Base-by-base conservation (phyloP, 1,139 yeast species). In the Geotrichum candidum region DNA sequence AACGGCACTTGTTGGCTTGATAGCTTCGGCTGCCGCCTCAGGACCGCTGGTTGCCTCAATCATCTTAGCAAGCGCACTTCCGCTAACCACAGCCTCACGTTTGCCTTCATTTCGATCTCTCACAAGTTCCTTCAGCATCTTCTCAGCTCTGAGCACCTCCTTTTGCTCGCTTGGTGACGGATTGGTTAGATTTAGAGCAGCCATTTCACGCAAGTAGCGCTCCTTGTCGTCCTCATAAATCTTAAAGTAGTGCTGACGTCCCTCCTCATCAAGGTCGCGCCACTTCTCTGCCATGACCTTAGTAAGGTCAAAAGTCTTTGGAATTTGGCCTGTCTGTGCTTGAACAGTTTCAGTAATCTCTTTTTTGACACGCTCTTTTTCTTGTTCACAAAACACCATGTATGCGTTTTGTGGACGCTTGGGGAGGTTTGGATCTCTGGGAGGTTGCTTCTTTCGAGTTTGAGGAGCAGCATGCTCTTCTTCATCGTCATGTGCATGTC, bases 371-470 rank as follows among this genome's bases (percentile, higher is more conserved):
- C 83, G 79, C 59, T 89, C 96, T 73, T 90, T 88, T 71, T 90
- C 95, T 76, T 84, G 77, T 64, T 91, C 97, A 75, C 97, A 90
- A 71, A 88, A 91, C 59, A 90, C 83, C 65, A 90, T 78, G 70
- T 90, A 90, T 10, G 97, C 96, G 74, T 91, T 90, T 4, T 96
- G 87, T 22, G 97, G 96, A 68, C 95, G 81, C 69, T 89, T 89
- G 18, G 97, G 97, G 69, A 87, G 80, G 68, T 85, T 86, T 2
- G 96, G 96, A 72, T 89, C 96, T 45, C 52, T 22, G 5, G 45
- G 45, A 35, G 50, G 31, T 23, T 23, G 31, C 33, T 54, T 57
- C 56, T 51, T 53, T 35, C 41, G 11, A 10, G 33, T 27, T 9
- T 41, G 52, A 13, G 57, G 57, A 6, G 41, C 9, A 4, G 9